Percentiles rank a stretch among this genome's conserved stretches.
These are phyloP conservation scores for Metschnikowia similis DNA, from an alignment of 805 yeast species.

Conservation along the genomic window DNA sequence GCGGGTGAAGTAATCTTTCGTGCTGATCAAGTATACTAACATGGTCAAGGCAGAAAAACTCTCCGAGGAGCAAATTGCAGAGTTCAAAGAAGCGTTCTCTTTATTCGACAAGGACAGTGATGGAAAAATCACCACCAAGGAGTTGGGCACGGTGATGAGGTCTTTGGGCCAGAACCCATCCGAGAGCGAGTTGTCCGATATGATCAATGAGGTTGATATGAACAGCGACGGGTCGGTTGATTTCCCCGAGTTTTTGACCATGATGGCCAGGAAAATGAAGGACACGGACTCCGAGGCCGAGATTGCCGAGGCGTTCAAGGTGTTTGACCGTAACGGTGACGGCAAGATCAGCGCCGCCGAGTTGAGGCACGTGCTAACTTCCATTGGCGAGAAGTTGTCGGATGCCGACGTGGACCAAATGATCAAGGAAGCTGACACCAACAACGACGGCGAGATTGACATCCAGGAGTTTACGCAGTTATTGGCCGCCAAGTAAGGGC, in stretches of 20 bases:
- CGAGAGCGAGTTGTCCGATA: slow-evolving; percentile 91
- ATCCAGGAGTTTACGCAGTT: slow-evolving; percentile 94
- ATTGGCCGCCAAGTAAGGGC: slow-evolving; percentile 60
- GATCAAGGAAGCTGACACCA: slow-evolving; percentile 92
- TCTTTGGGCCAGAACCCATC: slow-evolving; percentile 97
- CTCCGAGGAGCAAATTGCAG: slow-evolving; percentile 94
- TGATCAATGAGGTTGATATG: slow-evolving; percentile 95
- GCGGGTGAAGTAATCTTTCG: too few species aligned
- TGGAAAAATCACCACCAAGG: slow-evolving; percentile 93
- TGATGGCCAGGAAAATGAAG: slow-evolving; percentile 65
- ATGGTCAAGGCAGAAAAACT: slow-evolving; percentile 69
- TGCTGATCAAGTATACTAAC: slow-evolving; percentile 11
- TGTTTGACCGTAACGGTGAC: slow-evolving; percentile 93
- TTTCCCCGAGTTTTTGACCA: slow-evolving; percentile 46
- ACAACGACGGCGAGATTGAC: slow-evolving; percentile 95
- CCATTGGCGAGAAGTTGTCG: slow-evolving; percentile 94
- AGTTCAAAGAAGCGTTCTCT: slow-evolving; percentile 96
- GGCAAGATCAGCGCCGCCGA: slow-evolving; percentile 97
- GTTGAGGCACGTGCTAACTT: slow-evolving; percentile 91
- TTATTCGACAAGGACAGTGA: slow-evolving; percentile 95
- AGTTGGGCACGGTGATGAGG: slow-evolving; percentile 97
- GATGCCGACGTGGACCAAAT: slow-evolving; percentile 97
- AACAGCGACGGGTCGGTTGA: slow-evolving; percentile 80
- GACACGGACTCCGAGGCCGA: slow-evolving; percentile 97
- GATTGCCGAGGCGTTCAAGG: slow-evolving; percentile 95